phyloP scores from a whole-genome alignment of 2,329 filamentous ascomycete species.

The Aspergillus ustus region DNA sequence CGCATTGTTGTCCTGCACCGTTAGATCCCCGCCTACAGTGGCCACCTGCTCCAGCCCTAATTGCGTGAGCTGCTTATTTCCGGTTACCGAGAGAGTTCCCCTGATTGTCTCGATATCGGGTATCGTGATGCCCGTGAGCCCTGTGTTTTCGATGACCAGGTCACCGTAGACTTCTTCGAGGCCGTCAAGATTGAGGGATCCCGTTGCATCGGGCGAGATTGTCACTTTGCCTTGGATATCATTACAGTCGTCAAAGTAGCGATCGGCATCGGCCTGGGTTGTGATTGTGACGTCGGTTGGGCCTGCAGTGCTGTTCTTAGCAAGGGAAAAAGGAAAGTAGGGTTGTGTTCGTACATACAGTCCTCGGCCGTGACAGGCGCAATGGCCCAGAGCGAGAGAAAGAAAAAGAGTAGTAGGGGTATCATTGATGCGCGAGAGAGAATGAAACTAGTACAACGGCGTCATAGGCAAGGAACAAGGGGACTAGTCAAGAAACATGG shows the following conservation, averaged over 20 bases:
- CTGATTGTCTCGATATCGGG: conserved; percentile 29
- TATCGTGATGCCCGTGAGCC: conserved; percentile 23
- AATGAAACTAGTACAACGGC: neutral
- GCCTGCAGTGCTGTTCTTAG: conserved; percentile 25
- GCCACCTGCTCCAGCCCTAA: conserved; percentile 26
- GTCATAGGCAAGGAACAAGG: neutral
- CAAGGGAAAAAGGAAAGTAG: neutral
- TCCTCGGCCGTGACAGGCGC: conserved; percentile 10
- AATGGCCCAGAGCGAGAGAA: neutral
- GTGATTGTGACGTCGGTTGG: conserved; percentile 52
- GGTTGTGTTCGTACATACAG: conserved; percentile 4
- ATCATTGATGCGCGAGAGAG: conserved; percentile 3
- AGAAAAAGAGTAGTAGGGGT: conserved; percentile 4
- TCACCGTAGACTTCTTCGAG: conserved; percentile 35
- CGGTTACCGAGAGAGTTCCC: conserved; percentile 25
- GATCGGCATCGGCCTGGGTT: conserved; percentile 36
- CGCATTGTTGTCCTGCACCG: conserved; percentile 27
- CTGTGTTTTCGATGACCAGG: conserved; percentile 25
- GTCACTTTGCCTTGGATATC: conserved; percentile 48
- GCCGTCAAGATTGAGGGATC: conserved; percentile 47
- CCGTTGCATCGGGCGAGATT: conserved; percentile 43
- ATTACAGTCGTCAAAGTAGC: conserved; percentile 38
- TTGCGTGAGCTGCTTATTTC: conserved; percentile 25
- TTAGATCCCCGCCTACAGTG: conserved; percentile 25
- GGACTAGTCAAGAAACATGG: neutral